These are phyloP conservation scores for Didymella glomerata DNA, from an alignment of 2,329 filamentous ascomycete genomes.

Conservation along the genomic window DNA sequence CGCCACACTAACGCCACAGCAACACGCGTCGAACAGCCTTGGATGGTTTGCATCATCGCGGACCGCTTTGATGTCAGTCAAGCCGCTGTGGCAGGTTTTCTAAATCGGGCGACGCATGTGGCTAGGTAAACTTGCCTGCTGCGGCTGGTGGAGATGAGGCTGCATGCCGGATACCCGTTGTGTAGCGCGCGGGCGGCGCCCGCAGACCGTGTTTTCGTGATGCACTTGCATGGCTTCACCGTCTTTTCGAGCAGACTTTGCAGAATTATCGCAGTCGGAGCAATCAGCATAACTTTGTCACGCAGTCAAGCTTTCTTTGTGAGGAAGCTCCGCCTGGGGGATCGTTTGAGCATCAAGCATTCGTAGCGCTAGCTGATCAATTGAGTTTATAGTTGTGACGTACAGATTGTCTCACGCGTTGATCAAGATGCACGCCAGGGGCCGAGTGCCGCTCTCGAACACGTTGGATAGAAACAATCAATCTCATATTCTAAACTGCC, in stretches of 20 bases:
- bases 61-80: neutral
- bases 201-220: neutral
- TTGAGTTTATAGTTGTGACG: conserved; percentile 2
- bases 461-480: neutral
- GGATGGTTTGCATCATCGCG: conserved; percentile 3
- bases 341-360: conserved; percentile 1
- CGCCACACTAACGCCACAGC: conserved; percentile 16
- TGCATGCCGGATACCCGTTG: conserved; percentile 17
- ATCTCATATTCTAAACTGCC: neutral
- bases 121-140: conserved; percentile 6
- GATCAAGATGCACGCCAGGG: neutral
- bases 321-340: neutral
- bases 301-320: neutral
- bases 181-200: conserved; percentile 3
- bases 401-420: conserved; percentile 3
- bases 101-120: conserved; percentile 11
- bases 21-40: conserved; percentile 11
- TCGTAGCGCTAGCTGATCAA: neutral
- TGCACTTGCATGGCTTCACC: conserved; percentile 4
- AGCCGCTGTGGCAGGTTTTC: conserved; percentile 18
- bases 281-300: neutral
- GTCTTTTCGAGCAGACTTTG: neutral
- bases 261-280: neutral
- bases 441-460: neutral
- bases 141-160: conserved; percentile 3